Percentiles rank a stretch among this genome's conserved stretches.
phyloP scores from a whole-genome alignment of 106 monocot genomes.

The Alisma plantagoaquatica region DNA sequence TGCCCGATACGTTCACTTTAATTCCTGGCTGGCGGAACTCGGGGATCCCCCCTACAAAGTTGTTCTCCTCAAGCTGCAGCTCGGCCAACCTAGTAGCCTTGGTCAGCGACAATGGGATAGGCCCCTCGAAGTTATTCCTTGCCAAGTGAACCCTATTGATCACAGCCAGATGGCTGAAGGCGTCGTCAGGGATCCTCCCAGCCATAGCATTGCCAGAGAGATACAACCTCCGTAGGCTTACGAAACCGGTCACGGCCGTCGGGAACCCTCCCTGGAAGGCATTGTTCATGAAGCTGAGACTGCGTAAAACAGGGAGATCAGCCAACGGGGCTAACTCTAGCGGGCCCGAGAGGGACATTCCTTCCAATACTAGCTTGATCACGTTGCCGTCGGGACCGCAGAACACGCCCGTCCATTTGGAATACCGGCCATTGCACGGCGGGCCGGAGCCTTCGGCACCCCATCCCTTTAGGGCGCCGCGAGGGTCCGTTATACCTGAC shows the following conservation, averaged over 20 bases:
- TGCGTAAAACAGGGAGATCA: constrained; percentile 24
- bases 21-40: constrained; percentile 19
- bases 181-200: constrained; percentile 39
- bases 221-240: constrained; percentile 30
- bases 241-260: constrained; percentile 15
- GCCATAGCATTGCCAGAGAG: constrained; percentile 46
- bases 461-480: no score
- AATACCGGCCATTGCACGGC: constrained; percentile 22
- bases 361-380: constrained; percentile 36
- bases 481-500: no score
- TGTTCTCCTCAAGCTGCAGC: constrained; percentile 45
- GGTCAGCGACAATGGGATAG: constrained; percentile 52
- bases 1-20: constrained; percentile 43
- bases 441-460: no score
- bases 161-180: constrained; percentile 37
- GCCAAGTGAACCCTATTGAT: constrained; percentile 44
- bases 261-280: constrained; percentile 54
- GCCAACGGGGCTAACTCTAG: constrained; percentile 35
- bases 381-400: constrained; percentile 23
- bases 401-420: constrained; percentile 22
- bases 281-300: constrained; percentile 72
- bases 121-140: constrained; percentile 41
- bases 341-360: constrained; percentile 43
- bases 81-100: constrained; percentile 27
- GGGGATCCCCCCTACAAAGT: constrained; percentile 46